Evolutionary conservation across 768 basidiomycete genomes (phyloP).

Genomic region (Panus rudis): DNA sequence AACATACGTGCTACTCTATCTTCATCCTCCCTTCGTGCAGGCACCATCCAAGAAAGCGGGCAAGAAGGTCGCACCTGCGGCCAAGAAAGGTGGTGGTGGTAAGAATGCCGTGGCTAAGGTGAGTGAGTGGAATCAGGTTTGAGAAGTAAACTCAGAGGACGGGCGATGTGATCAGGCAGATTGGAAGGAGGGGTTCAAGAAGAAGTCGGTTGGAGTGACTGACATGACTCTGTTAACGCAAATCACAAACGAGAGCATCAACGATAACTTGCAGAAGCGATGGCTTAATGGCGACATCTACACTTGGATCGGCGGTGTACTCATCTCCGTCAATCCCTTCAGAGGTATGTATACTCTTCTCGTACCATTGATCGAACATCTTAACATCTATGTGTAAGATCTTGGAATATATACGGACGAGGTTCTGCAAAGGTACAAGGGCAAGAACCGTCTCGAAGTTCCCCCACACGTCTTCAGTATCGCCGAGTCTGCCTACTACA

Average conservation of each 20-base stretch:
- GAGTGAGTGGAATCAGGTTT: constrained; percentile 1
- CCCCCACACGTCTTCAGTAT: constrained; percentile 98
- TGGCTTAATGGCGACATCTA: constrained; percentile 96
- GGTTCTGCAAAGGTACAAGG: constrained; percentile 75
- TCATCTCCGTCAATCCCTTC: constrained; percentile 99
- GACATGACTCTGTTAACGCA: constrained; percentile 98
- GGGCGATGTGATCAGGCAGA: constrained; percentile 61
- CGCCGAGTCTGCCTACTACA: constrained; percentile 95
- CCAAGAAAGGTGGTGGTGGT: constrained; percentile 52
- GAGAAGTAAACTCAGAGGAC: background rate
- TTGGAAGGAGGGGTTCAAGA: constrained; percentile 99
- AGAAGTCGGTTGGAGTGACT: constrained; percentile 95
- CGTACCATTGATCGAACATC: constrained; percentile 7
- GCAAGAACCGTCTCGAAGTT: constrained; percentile 97
- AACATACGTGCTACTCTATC: constrained; percentile 9
- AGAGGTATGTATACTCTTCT: constrained; percentile 45
- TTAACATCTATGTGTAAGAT: constrained; percentile 40
- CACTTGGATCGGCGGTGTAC: constrained; percentile 96
- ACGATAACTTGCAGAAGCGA: constrained; percentile 95
- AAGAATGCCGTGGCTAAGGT: constrained; percentile 88
- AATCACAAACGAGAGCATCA: constrained; percentile 96
- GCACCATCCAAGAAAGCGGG: constrained; percentile 88
- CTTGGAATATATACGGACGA: constrained; percentile 97
- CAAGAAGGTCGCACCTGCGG: constrained; percentile 62
- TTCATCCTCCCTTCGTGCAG: constrained; percentile 31